Evolutionary conservation across 306 rosid genomes (phyloP), one percentile per base, ranked within the genome.

Genomic region (Quercus berberidifolia): DNA sequence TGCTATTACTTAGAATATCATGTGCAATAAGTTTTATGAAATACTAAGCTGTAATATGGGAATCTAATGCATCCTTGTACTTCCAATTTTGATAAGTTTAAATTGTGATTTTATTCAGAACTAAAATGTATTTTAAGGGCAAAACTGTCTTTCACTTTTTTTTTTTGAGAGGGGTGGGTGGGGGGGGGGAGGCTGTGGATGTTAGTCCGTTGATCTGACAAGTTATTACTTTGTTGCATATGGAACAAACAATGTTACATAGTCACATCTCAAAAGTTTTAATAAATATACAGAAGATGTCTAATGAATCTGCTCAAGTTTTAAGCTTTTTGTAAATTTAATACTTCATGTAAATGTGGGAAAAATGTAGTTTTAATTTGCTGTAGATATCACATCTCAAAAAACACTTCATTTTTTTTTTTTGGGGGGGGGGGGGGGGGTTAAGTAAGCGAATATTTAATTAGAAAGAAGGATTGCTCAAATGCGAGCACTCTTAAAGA

Each of bases 1-100:
- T 54, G 80, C 76, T 57, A 54, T 86, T 74, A 65, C 75, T 52
- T 57, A 56, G 26, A 55, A 51, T 33, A 80, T 70, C 69, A 11
- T 55, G 60, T 5, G 4, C 69, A 78, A 58, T 38, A 52, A 20
- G 10, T 14, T 74, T 78, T 19, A 70, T 15, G 55, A 68, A 21
- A 67, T 55, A 26, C 54, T 49, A 23, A 28, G 58, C 28, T 23
- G 35, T 77, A 12, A 46, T 18, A 17, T 46, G 13, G 38, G 31
- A 56, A 46, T 41, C 33, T 56, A 41, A n/a, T 73, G 33, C 35
- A 20, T 49, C 18, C 30, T 55, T 80, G 25, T 76, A 52, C 54
- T 71, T 54, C 49, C 51, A 57, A 59, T 46, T 56, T 28, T 18
- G 35, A 73, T 0, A 23, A 30, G 46, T 49, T 21, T 49, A 49